phyloP scores from a whole-genome alignment of 2,329 filamentous ascomycete genomes.

The Penicillium digitatum region DNA sequence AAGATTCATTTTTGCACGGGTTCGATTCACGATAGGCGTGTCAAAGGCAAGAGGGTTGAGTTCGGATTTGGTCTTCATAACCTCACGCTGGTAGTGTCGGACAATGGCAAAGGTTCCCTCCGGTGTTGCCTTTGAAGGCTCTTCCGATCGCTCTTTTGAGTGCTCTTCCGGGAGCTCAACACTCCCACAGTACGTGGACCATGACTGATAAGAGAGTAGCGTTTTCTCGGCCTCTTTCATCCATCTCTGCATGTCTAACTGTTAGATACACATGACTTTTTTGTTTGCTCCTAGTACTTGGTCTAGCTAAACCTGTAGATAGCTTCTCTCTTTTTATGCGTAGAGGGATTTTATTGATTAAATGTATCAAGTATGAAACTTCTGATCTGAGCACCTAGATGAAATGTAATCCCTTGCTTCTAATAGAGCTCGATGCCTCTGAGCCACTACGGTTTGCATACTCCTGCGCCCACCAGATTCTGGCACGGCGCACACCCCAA shows the following conservation, averaged over 20 bases:
- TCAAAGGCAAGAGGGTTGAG: not conserved
- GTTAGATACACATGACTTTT: too few relatives aligned
- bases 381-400: not conserved
- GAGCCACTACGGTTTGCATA: not conserved
- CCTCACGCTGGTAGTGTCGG: not conserved
- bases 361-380: not conserved
- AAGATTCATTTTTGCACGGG: not conserved
- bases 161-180: not conserved
- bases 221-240: not conserved
- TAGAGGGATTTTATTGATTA: too few relatives aligned
- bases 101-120: not conserved
- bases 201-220: not conserved
- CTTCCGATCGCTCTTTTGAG: not conserved
- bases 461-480: not conserved
- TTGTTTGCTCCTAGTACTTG: too few relatives aligned
- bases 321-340: too few relatives aligned
- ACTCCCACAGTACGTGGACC: not conserved
- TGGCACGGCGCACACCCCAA: not conserved
- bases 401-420: not conserved
- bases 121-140: not conserved
- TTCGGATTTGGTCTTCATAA: not conserved
- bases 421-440: not conserved
- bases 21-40: not conserved
- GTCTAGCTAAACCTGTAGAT: too few relatives aligned
- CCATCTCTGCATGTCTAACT: not conserved